Conservation (phyloP, 208 protist species). For the Leishmania mexicana region DNA sequence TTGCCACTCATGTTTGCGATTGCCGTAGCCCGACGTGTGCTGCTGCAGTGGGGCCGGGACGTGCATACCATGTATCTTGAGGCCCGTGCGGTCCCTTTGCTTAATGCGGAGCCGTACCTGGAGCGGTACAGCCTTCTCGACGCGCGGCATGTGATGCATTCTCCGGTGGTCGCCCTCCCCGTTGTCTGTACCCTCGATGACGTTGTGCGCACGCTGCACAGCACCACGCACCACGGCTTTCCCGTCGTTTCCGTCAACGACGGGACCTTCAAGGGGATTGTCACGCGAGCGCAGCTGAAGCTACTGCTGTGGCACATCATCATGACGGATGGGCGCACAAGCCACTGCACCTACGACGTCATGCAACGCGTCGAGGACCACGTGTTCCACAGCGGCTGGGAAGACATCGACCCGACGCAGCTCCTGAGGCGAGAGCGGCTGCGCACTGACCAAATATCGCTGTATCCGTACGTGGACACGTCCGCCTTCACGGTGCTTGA, state of each 20-base stretch:
- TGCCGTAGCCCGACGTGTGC: conserved; percentile 42
- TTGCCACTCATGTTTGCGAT: conserved; percentile 63
- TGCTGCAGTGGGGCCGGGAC: conserved; percentile 43
- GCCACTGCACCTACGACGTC: conserved; percentile 36
- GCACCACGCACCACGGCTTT: conserved; percentile 50
- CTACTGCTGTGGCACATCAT: conserved; percentile 57
- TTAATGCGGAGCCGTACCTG: conserved; percentile 50
- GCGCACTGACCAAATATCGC: conserved; percentile 23
- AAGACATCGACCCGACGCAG: conserved; percentile 21
- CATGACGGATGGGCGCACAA: conserved; percentile 30
- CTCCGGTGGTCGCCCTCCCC: conserved; percentile 36
- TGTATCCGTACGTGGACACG: conserved; percentile 61
- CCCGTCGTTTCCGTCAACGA: conserved; percentile 54
- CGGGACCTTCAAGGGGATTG: conserved; percentile 54
- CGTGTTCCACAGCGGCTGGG: conserved; percentile 30
- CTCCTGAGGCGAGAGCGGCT: conserved; percentile 2
- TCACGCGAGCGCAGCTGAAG: conserved; percentile 44
- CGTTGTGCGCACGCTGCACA: conserved; percentile 33
- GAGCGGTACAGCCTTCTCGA: conserved; percentile 49
- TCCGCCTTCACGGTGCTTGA: conserved; percentile 53
- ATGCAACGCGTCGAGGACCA: conserved; percentile 36
- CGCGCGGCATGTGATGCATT: conserved; percentile 50
- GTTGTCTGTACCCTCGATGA: conserved; percentile 41
- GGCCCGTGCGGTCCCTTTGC: conserved; percentile 43
- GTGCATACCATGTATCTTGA: conserved; percentile 48